These are phyloP conservation scores for Yueomyces sp. DNA, from an alignment of 805 yeast species.

Conservation along the genomic window DNA sequence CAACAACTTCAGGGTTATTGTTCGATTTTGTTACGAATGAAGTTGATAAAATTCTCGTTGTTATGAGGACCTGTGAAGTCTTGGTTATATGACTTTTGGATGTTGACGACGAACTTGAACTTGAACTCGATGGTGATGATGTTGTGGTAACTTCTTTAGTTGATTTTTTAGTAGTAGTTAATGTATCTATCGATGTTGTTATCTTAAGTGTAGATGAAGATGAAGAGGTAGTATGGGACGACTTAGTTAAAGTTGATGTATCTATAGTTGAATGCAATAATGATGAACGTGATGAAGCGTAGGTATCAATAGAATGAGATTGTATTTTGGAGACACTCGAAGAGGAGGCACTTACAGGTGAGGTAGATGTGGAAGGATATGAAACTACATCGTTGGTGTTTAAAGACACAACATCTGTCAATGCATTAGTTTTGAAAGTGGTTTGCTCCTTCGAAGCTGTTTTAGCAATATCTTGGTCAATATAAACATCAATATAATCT, in stretches of 20 bases:
- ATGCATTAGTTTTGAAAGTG: too few species aligned
- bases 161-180: neutral
- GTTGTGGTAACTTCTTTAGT: neutral
- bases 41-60: conserved; percentile 14
- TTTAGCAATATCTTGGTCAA: conserved; percentile 12
- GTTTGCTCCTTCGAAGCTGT: conserved; percentile 3
- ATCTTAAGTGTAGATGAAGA: neutral
- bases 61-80: conserved; percentile 6
- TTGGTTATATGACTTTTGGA: conserved; percentile 2
- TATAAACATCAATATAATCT: conserved; percentile 32
- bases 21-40: conserved; percentile 13
- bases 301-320: neutral
- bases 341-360: neutral
- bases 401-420: too few species aligned
- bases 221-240: neutral
- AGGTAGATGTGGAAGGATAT: neutral
- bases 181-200: neutral
- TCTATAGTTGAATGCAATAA: neutral
- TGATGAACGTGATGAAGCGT: neutral
- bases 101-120: conserved; percentile 6
- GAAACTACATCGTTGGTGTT: neutral
- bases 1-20: conserved; percentile 10
- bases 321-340: neutral
- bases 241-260: neutral
- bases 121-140: conserved; percentile 2